A percentile compares a stretch with the other conserved stretches of the same genome.
phyloP scores from a whole-genome alignment of 2,329 filamentous ascomycete species.

The Trichophyton equinum region DNA sequence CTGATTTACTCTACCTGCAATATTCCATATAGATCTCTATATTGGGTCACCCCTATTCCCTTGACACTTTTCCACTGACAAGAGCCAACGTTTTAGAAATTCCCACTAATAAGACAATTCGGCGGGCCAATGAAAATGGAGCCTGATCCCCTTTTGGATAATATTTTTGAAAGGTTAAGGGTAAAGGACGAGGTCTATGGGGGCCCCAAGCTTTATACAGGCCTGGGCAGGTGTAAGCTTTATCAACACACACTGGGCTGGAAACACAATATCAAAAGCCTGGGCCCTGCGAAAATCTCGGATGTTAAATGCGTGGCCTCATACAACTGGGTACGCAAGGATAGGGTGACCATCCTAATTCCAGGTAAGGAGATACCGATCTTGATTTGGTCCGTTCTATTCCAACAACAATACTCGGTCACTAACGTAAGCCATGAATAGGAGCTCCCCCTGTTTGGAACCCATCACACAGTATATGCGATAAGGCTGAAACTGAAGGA shows the following conservation, averaged over 20 bases:
- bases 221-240: not conserved
- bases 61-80: too few relatives aligned
- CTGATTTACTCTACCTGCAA: not conserved
- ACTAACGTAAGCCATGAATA: slow-evolving; percentile 16
- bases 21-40: too few relatives aligned
- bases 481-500: too few relatives aligned
- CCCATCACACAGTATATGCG: slow-evolving; percentile 23
- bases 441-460: slow-evolving; percentile 42
- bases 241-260: not conserved
- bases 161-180: too few relatives aligned
- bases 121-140: too few relatives aligned
- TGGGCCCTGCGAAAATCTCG: slow-evolving; percentile 20
- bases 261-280: not conserved
- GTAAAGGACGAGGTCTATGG: not conserved
- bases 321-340: slow-evolving; percentile 39
- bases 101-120: too few relatives aligned
- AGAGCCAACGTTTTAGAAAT: too few relatives aligned
- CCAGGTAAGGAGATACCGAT: slow-evolving; percentile 28
- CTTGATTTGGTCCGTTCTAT: not conserved
- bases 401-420: too few relatives aligned
- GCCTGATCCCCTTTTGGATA: too few relatives aligned
- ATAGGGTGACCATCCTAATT: slow-evolving; percentile 30
- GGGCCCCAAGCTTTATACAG: not conserved
- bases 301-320: slow-evolving; percentile 36
- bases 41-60: too few relatives aligned